Conservation (phyloP, 768 basidiomycete species). For the Galerina sulciceps region DNA sequence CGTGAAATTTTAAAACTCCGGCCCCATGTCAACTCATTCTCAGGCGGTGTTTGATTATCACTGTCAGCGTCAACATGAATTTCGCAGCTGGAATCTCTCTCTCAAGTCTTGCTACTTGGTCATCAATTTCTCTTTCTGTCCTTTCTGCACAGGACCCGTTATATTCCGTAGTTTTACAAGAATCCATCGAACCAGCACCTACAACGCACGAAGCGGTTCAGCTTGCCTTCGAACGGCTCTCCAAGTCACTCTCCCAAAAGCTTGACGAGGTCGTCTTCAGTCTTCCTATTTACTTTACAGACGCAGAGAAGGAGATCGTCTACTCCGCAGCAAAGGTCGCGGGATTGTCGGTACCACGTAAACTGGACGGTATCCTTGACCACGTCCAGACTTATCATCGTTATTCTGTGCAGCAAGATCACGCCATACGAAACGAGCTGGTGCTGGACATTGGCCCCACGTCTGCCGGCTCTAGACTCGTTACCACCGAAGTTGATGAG, state of each 20-base stretch:
- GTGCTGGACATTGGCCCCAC: constrained; percentile 10
- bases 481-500: constrained; percentile 12
- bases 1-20: no score
- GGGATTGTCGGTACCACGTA: neutral
- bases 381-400: constrained; percentile 1
- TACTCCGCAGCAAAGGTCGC: constrained; percentile 8
- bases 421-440: constrained; percentile 7
- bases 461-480: constrained; percentile 3
- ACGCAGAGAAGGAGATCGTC: neutral
- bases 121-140: neutral
- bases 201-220: neutral
- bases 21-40: no score
- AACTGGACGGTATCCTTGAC: constrained; percentile 1
- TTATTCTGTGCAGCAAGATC: neutral
- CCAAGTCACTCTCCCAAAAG: neutral
- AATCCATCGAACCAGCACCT: neutral
- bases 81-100: constrained; percentile 16
- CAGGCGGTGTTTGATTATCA: no score
- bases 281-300: constrained; percentile 7
- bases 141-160: constrained; percentile 1
- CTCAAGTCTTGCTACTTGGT: neutral
- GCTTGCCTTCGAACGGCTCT: neutral
- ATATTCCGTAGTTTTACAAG: neutral
- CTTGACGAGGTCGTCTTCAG: neutral
- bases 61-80: constrained; percentile 11